Evolutionary conservation across 2,329 filamentous ascomycete genomes (phyloP).

Genomic region (Penicillium concentricum): DNA sequence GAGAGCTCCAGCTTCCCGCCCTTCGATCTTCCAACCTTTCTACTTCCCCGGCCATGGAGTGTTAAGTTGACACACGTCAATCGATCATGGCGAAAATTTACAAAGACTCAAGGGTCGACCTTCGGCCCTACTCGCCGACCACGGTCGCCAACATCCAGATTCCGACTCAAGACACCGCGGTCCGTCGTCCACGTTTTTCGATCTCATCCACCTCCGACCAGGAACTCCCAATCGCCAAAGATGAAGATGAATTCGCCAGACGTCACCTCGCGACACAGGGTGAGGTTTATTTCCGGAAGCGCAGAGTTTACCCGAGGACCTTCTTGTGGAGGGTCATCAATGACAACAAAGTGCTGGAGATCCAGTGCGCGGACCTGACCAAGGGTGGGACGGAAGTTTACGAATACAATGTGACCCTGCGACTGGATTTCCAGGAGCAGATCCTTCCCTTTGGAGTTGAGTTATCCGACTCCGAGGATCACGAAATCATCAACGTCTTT

Average conservation of each 20-base stretch:
- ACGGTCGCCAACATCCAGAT: constrained; percentile 71
- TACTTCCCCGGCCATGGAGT: constrained; percentile 32
- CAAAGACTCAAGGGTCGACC: constrained; percentile 82
- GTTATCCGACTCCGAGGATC: constrained; percentile 74
- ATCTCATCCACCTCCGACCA: constrained; percentile 43
- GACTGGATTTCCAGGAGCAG: constrained; percentile 71
- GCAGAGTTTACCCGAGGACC: constrained; percentile 72
- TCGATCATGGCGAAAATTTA: constrained; percentile 68
- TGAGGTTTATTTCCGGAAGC: constrained; percentile 79
- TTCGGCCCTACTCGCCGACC: constrained; percentile 69
- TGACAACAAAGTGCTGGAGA: constrained; percentile 73
- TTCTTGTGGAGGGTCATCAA: constrained; percentile 91
- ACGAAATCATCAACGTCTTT: constrained; percentile 75
- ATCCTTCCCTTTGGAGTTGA: constrained; percentile 78
- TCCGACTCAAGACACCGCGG: constrained; percentile 49
- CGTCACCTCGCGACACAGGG: constrained; percentile 74
- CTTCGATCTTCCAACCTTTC: constrained; percentile 23
- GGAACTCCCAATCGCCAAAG: constrained; percentile 53
- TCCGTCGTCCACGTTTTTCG: constrained; percentile 47
- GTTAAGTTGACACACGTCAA: constrained; percentile 27
- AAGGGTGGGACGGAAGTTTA: constrained; percentile 60
- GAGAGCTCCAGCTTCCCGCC: constrained; percentile 32
- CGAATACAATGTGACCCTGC: constrained; percentile 73
- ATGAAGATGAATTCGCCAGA: constrained; percentile 65
- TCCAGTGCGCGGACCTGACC: constrained; percentile 78